Evolutionary conservation across 1,284 basidiomycete genomes (phyloP).

Genomic region (Erythrobasidium hasegawianum): DNA sequence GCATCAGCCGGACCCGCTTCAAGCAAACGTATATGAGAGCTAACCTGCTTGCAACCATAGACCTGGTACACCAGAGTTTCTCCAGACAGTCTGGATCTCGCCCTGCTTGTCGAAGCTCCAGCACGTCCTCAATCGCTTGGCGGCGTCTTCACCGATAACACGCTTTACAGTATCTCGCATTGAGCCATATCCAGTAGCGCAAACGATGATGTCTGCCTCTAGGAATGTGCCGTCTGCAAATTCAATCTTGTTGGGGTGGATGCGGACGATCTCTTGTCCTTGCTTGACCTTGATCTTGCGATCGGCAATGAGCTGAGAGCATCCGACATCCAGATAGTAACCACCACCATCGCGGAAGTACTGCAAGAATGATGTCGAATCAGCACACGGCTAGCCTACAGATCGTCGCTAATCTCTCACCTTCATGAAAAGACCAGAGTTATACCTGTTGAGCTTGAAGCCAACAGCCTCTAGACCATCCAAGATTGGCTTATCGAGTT

Average conservation of each 20-base stretch:
- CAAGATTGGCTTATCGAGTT: constrained; percentile 49
- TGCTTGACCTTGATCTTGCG: constrained; percentile 49
- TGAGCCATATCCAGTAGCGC: constrained; percentile 42
- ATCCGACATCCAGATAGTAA: constrained; percentile 47
- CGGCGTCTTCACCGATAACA: constrained; percentile 56
- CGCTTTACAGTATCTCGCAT: constrained; percentile 51
- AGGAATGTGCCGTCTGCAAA: constrained; percentile 49
- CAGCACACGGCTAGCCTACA: constrained; percentile 9
- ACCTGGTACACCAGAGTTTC: constrained; percentile 56
- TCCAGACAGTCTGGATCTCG: constrained; percentile 57
- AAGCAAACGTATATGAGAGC: constrained; percentile 35
- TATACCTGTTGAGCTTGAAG: constrained; percentile 48
- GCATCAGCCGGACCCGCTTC: not conserved
- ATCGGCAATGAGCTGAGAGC: constrained; percentile 46
- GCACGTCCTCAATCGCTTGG: constrained; percentile 53
- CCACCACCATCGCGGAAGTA: constrained; percentile 46
- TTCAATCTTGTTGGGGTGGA: constrained; percentile 44
- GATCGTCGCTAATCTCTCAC: too few species aligned
- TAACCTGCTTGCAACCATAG: constrained; percentile 60
- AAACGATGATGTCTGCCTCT: constrained; percentile 46
- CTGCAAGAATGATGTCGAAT: constrained; percentile 33
- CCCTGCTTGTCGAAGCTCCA: constrained; percentile 62
- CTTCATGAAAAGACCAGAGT: constrained; percentile 26
- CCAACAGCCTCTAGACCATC: constrained; percentile 51
- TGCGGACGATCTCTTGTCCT: constrained; percentile 45